phyloP scores from a whole-genome alignment of 108 stramenopile species.

The Chaetoceros tenuissimus region DNA sequence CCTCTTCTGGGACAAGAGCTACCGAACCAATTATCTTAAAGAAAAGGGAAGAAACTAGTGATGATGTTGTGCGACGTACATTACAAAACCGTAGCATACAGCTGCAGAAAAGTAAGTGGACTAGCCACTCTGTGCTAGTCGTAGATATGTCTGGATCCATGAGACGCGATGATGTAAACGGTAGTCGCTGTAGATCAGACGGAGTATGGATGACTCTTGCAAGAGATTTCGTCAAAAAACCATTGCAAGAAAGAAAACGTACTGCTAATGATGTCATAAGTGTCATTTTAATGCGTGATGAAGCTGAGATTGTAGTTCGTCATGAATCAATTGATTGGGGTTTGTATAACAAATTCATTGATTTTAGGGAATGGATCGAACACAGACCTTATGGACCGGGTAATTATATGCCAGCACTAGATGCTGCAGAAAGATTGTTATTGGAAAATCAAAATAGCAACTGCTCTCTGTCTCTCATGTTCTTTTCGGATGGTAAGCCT shows the following conservation, averaged over 20 bases:
- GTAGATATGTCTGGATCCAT: slow-evolving; percentile 48
- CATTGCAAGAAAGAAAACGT: not conserved
- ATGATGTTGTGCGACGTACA: not conserved
- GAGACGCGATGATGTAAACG: slow-evolving; percentile 35
- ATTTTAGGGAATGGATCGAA: slow-evolving; percentile 17
- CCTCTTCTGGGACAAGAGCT: slow-evolving; percentile 23
- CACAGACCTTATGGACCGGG: slow-evolving; percentile 18
- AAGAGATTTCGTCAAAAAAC: slow-evolving; percentile 28
- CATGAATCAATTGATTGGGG: slow-evolving; percentile 28
- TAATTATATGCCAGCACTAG: slow-evolving; percentile 42
- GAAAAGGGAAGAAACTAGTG: slow-evolving; percentile 6
- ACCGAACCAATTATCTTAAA: slow-evolving; percentile 20
- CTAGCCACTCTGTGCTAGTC: slow-evolving; percentile 36
- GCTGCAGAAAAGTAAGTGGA: slow-evolving; percentile 11
- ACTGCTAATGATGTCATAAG: slow-evolving; percentile 19
- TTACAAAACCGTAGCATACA: not conserved
- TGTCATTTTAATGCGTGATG: slow-evolving; percentile 25
- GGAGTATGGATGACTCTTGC: slow-evolving; percentile 44
- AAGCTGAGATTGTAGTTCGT: slow-evolving; percentile 12
- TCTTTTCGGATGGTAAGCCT: slow-evolving; percentile 48
- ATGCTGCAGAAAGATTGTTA: slow-evolving; percentile 19
- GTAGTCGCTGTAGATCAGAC: slow-evolving; percentile 36
- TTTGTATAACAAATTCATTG: slow-evolving; percentile 34
- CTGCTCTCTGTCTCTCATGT: slow-evolving; percentile 38
- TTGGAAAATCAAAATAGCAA: slow-evolving; percentile 15